Conservation (phyloP, 345 rosid species). For the Acer campestre region DNA sequence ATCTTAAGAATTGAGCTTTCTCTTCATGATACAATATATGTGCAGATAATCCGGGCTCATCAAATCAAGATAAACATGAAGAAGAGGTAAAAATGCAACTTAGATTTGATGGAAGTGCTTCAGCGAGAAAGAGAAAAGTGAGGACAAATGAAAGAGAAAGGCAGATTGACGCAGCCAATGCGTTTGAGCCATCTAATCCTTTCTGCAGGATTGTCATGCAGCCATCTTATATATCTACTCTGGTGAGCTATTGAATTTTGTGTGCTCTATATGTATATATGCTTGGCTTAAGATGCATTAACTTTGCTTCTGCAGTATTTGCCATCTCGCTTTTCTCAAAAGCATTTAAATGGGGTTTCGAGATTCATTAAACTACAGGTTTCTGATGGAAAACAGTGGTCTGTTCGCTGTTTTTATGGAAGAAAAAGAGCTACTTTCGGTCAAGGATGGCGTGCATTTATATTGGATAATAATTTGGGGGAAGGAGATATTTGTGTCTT, state of each 20-base stretch:
- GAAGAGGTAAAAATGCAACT: conserved; percentile 33
- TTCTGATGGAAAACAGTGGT: conserved; percentile 8
- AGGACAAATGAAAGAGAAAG: conserved; percentile 31
- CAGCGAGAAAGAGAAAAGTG: conserved; percentile 56
- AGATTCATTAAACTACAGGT: conserved; percentile 20
- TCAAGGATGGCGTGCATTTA: conserved; percentile 62
- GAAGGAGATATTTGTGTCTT: conserved; percentile 68
- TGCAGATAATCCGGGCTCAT: conserved; percentile 43
- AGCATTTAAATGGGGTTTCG: conserved; percentile 24
- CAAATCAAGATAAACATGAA: conserved; percentile 31
- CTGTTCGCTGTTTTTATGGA: conserved; percentile 31
- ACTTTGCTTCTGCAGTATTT: conserved; percentile 18
- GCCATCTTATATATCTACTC: conserved; percentile 25
- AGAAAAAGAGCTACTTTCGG: conserved; percentile 34
- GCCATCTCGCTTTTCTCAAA: background rate
- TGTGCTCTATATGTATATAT: background rate
- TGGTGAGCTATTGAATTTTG: background rate
- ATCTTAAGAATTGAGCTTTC: conserved; percentile 11
- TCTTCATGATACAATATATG: conserved; percentile 10
- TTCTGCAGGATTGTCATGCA: conserved; percentile 38
- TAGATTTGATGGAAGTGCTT: conserved; percentile 55
- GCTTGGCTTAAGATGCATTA: background rate
- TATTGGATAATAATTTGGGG: conserved; percentile 48
- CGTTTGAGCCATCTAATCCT: conserved; percentile 39
- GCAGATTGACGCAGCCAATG: conserved; percentile 38